Evolutionary conservation across 2,329 filamentous ascomycete species (phyloP).

Genomic region (Neofusicoccum ribis): DNA sequence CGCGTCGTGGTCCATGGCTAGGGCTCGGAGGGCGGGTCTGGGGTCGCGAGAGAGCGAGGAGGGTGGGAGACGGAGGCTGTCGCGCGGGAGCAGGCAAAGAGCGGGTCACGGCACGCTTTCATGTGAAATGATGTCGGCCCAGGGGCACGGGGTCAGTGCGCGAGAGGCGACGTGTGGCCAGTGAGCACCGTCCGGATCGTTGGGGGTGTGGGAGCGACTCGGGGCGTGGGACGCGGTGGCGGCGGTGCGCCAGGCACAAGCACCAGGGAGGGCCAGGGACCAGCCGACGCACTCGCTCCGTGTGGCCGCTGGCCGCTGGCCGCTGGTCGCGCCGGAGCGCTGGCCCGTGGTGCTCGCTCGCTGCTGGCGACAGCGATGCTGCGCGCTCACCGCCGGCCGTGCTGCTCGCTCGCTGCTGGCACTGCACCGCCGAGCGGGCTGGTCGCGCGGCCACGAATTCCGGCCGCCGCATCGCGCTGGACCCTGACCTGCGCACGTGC

Average conservation of each 20-base stretch:
- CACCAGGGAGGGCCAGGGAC: too few species aligned
- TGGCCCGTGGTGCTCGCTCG: too few species aligned
- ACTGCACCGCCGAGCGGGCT: too few species aligned
- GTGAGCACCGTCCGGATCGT: background rate
- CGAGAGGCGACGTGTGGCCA: background rate
- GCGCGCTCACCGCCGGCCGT: too few species aligned
- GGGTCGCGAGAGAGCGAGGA: background rate
- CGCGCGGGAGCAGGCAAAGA: background rate
- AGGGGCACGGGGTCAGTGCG: constrained; percentile 9
- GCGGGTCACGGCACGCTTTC: constrained; percentile 17
- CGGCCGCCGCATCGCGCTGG: background rate
- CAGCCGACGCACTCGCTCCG: too few species aligned
- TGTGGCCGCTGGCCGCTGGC: too few species aligned
- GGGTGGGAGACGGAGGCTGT: background rate
- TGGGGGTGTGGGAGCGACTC: background rate
- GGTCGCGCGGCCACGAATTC: too few species aligned
- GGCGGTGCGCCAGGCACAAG: background rate
- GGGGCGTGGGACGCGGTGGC: background rate
- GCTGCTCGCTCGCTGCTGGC: too few species aligned
- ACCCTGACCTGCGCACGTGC: background rate
- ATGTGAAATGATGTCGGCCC: constrained; percentile 20
- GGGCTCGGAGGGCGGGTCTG: background rate
- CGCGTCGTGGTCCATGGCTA: constrained; percentile 19
- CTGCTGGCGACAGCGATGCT: too few species aligned
- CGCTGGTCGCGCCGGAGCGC: too few species aligned